Evolutionary conservation across 441 rosid species (phyloP), one percentile per base, ranked within the genome.

Genomic region (Populus hybrid): DNA sequence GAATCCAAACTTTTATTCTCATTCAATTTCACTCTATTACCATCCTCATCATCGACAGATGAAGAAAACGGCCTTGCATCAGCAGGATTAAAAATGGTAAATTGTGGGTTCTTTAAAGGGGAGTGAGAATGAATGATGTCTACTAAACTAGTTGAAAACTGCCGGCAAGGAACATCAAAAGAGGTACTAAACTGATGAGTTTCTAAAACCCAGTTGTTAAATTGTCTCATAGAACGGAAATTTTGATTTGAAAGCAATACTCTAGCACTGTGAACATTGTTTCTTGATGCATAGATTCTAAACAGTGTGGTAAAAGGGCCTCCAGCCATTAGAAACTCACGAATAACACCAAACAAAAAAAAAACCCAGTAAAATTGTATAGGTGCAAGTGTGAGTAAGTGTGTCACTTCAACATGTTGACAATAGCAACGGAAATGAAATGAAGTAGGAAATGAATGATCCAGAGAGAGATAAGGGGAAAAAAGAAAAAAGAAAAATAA

Each of bases 241-340:
- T 35, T 35, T 35, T 35, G 38, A 35, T 76, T 71, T 16, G 76
- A 80, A 42, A 70, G 34, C 18, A 72, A 59, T 68, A 71, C 32
- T 73, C 81, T 83, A 65, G 38, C 42, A 71, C 83, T 83, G 42
- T 72, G 78, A 76, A 80, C 74, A 35, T 69, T 75, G 46, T 72
- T 66, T 74, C 72, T 85, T 8, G 88, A 82, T 21, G 79, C 67
- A 78, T 68, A 87, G 36, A 79, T 34, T 34, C 90, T 82, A 72
- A 88, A 74, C 59, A 90, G 77, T 73, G 83, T 73, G 1, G 86
- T 67, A 63, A 78, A 79, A 26, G 82, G 80, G 19, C 90, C 85
- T 79, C 86, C 82, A 18, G 87, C 89, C 93, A 88, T 35, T 35
- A 35, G 7, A 7, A 35, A 42, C 88, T 81, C 38, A 35, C 38